Evolutionary conservation across 1,284 basidiomycete genomes (phyloP).

Genomic region (Ceratobasidium sp.): DNA sequence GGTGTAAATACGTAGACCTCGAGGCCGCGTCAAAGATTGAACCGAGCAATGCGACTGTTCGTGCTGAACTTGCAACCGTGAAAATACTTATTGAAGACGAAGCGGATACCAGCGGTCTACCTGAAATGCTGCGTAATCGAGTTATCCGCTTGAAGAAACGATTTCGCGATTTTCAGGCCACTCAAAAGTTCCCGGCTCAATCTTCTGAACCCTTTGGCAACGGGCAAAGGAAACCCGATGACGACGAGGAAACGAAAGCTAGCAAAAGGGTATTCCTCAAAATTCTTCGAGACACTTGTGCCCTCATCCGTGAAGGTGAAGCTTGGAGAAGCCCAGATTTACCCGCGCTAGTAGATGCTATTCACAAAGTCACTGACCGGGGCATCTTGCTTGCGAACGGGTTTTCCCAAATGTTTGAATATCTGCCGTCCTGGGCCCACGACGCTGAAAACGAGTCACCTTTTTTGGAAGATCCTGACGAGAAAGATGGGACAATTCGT

Average conservation of each 20-base stretch:
- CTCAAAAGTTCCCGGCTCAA: no score
- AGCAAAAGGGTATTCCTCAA: neutral
- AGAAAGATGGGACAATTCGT: slow-evolving; percentile 1
- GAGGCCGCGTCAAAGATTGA: slow-evolving; percentile 24
- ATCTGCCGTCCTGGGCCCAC: slow-evolving; percentile 24
- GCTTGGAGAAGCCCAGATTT: neutral
- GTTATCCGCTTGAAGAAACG: no score
- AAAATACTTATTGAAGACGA: slow-evolving; percentile 50
- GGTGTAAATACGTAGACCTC: neutral
- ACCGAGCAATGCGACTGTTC: slow-evolving; percentile 67
- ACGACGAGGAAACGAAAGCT: neutral
- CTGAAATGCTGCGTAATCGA: no score
- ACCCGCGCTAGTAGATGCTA: neutral
- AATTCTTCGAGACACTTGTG: slow-evolving; percentile 4
- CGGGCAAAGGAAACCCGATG: neutral
- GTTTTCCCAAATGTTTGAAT: slow-evolving; percentile 6
- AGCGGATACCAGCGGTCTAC: no score
- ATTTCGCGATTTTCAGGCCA: no score
- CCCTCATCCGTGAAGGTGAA: slow-evolving; percentile 5
- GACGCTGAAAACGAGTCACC: neutral
- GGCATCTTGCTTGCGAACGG: slow-evolving; percentile 2
- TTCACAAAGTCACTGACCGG: neutral
- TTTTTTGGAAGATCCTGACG: slow-evolving; percentile 3
- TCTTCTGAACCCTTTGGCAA: no score
- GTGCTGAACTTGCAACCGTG: slow-evolving; percentile 65